phyloP scores from a whole-genome alignment of 768 basidiomycete species.

The Panaeolus papilionaceus region DNA sequence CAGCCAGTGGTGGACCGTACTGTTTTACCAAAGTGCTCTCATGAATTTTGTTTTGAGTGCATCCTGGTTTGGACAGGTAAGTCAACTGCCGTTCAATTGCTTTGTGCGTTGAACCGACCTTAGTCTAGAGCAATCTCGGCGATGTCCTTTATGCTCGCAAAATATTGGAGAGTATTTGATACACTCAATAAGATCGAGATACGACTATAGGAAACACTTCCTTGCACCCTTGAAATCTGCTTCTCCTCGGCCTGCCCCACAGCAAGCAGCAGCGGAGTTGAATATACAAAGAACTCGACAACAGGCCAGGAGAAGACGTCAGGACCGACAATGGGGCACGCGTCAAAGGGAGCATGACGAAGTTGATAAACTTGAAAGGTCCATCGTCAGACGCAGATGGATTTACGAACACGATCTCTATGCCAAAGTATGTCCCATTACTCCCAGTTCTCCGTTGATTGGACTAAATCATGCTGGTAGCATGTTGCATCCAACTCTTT shows the following conservation, averaged over 20 bases:
- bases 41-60: constrained; percentile 95
- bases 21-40: constrained; percentile 83
- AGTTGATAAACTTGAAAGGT: constrained; percentile 75
- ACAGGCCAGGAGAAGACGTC: constrained; percentile 40
- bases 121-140: constrained; percentile 70
- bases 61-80: constrained; percentile 84
- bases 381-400: constrained; percentile 77
- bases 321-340: constrained; percentile 63
- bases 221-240: constrained; percentile 68
- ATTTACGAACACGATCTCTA: constrained; percentile 82
- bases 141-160: constrained; percentile 79
- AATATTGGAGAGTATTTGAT: constrained; percentile 76
- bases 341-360: constrained; percentile 59
- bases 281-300: constrained; percentile 33
- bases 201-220: constrained; percentile 84
- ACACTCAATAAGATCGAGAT: constrained; percentile 77
- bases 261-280: constrained; percentile 29
- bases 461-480: constrained; percentile 44
- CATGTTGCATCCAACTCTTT: constrained; percentile 89
- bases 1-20: constrained; percentile 80
- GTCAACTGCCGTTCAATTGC: constrained; percentile 25
- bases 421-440: constrained; percentile 70
- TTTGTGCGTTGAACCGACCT: constrained; percentile 6
- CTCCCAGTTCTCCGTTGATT: constrained; percentile 19
- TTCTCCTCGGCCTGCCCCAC: constrained; percentile 43